phyloP scores from a whole-genome alignment of 108 stramenopile genomes.

The Skeletonema tropicum region DNA sequence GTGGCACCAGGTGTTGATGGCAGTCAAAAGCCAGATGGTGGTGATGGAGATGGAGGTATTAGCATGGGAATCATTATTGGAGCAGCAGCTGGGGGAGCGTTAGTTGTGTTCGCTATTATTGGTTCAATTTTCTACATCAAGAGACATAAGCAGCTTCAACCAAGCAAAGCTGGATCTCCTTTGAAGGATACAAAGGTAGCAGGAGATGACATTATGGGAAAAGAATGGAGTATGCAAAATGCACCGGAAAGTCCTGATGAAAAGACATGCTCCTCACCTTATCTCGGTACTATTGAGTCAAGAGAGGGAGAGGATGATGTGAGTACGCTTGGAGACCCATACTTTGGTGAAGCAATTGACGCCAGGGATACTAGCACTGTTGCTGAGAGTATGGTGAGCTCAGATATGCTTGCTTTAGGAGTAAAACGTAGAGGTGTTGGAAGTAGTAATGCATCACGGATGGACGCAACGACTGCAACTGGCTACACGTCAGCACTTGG shows the following conservation, averaged over 20 bases:
- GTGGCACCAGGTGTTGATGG: background rate
- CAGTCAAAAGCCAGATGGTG: background rate
- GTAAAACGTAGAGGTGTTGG: slow-evolving; percentile 28
- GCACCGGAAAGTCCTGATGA: background rate
- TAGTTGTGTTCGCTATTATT: slow-evolving; percentile 9
- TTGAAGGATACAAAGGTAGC: background rate
- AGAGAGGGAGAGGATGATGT: slow-evolving; percentile 78
- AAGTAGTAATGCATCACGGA: slow-evolving; percentile 31
- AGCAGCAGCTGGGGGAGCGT: slow-evolving; percentile 32
- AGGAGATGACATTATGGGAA: background rate
- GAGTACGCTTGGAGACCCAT: slow-evolving; percentile 82
- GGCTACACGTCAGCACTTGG: slow-evolving; percentile 1
- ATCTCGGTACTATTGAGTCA: slow-evolving; percentile 52
- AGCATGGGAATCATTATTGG: slow-evolving; percentile 25
- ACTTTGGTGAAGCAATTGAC: slow-evolving; percentile 66
- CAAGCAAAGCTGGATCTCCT: background rate
- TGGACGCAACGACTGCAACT: slow-evolving; percentile 16
- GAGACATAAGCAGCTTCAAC: background rate
- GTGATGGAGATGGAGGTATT: slow-evolving; percentile 1
- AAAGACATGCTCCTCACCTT: slow-evolving; percentile 4
- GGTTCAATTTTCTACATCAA: slow-evolving; percentile 7
- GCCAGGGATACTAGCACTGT: slow-evolving; percentile 25
- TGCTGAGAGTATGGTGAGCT: slow-evolving; percentile 37
- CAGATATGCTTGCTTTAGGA: slow-evolving; percentile 18
- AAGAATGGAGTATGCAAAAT: background rate